Conservation (phyloP, 2,329 filamentous ascomycete species). For the Pseudogymnoascus sp. region DNA sequence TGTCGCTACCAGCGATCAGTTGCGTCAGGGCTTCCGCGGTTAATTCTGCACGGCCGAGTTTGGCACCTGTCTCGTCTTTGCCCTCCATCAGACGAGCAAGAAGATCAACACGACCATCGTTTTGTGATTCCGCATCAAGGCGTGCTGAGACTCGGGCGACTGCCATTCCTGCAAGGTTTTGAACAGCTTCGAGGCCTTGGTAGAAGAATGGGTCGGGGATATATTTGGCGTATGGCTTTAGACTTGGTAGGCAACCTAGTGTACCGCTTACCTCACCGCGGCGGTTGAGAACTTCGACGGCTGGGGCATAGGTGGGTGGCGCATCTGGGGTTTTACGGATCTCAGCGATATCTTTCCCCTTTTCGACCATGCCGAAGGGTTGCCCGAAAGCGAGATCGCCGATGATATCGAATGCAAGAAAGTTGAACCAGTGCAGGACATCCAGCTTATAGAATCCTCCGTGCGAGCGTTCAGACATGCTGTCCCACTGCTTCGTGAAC, state of each 20-base stretch:
- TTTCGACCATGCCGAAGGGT: slow-evolving; percentile 74
- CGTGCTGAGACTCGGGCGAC: slow-evolving; percentile 70
- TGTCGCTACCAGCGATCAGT: slow-evolving; percentile 71
- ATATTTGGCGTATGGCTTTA: slow-evolving; percentile 74
- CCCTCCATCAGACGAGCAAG: slow-evolving; percentile 79
- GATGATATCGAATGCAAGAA: slow-evolving; percentile 46
- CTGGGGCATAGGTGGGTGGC: slow-evolving; percentile 60
- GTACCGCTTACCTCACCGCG: slow-evolving; percentile 78
- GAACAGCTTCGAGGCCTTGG: slow-evolving; percentile 62
- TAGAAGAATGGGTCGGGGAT: slow-evolving; percentile 76
- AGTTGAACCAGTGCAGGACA: slow-evolving; percentile 73
- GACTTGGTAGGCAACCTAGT: slow-evolving; percentile 61
- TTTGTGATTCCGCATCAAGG: slow-evolving; percentile 58
- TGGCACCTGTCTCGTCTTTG: slow-evolving; percentile 68
- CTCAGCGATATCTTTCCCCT: slow-evolving; percentile 68
- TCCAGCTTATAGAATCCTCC: slow-evolving; percentile 55
- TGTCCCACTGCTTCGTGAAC: slow-evolving; percentile 66
- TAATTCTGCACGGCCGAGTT: slow-evolving; percentile 67
- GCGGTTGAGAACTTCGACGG: slow-evolving; percentile 81
- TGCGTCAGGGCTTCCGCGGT: slow-evolving; percentile 86
- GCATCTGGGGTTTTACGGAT: slow-evolving; percentile 53
- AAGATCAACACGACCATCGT: slow-evolving; percentile 64
- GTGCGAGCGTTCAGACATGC: slow-evolving; percentile 38
- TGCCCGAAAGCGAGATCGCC: slow-evolving; percentile 60
- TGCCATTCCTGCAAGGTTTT: slow-evolving; percentile 79